phyloP scores from a whole-genome alignment of 106 monocot species.

The Dioscorea dumetorum region DNA sequence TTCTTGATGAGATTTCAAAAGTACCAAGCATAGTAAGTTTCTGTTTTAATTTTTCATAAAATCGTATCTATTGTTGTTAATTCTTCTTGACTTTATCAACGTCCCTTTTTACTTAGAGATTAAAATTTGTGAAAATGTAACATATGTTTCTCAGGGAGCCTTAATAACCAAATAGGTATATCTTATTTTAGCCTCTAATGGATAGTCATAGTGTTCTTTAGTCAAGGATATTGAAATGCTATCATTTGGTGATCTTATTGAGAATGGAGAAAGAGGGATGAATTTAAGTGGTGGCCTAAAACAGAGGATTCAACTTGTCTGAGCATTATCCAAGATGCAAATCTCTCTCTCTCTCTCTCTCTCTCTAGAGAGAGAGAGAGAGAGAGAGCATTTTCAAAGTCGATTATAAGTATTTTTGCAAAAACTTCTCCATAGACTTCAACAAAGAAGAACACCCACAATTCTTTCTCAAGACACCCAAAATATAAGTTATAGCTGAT shows the following conservation, averaged over 20 bases:
- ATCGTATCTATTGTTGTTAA: too few relatives aligned
- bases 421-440: too few relatives aligned
- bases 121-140: constrained; percentile 64
- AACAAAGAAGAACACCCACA: too few relatives aligned
- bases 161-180: constrained; percentile 94
- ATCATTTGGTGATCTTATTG: constrained; percentile 77
- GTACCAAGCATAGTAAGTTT: constrained; percentile 51
- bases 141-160: constrained; percentile 90
- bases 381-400: too few relatives aligned
- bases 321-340: constrained; percentile 87
- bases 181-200: constrained; percentile 71
- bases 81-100: too few relatives aligned
- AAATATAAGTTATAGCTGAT: too few relatives aligned
- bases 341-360: too few relatives aligned
- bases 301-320: constrained; percentile 91
- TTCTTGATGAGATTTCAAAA: constrained; percentile 78
- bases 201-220: constrained; percentile 71
- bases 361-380: too few relatives aligned
- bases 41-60: too few relatives aligned
- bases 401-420: too few relatives aligned
- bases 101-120: constrained; percentile 17
- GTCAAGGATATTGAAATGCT: constrained; percentile 81
- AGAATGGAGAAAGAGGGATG: constrained; percentile 95
- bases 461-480: too few relatives aligned
- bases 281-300: constrained; percentile 98